phyloP scores from a whole-genome alignment of 129 eudicot species.

The Sambucus nigra region DNA sequence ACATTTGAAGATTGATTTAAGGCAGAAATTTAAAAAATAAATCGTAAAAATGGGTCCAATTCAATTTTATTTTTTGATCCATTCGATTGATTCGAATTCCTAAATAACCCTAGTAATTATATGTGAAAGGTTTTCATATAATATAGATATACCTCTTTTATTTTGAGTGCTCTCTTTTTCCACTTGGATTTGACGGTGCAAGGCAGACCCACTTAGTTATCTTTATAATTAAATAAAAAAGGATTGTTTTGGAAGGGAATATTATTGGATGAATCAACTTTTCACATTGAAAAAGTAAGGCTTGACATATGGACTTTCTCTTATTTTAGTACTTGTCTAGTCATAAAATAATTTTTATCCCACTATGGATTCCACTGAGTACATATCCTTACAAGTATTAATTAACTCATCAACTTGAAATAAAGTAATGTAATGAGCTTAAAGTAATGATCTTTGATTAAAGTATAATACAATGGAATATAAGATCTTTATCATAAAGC shows the following conservation, averaged over 20 bases:
- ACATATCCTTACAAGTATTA: no score
- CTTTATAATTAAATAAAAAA: neutral
- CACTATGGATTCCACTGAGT: neutral
- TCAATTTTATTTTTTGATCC: no score
- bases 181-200: neutral
- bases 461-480: neutral
- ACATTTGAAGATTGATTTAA: no score
- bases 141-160: no score
- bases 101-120: no score
- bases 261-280: neutral
- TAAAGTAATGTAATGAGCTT: neutral
- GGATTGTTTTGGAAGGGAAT: conserved; percentile 2
- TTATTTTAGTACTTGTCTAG: neutral
- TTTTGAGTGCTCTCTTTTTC: no score
- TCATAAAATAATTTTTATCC: neutral
- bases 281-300: conserved; percentile 5
- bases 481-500: neutral
- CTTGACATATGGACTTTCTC: neutral
- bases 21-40: no score
- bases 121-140: no score
- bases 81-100: no score
- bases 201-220: neutral
- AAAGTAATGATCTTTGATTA: neutral
- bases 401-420: no score
- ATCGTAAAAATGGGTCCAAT: no score